A percentile compares a stretch with the other conserved stretches of the same genome.
Conservation (phyloP, 306 rosid species). For the Herpetospermum pedunculosum region DNA sequence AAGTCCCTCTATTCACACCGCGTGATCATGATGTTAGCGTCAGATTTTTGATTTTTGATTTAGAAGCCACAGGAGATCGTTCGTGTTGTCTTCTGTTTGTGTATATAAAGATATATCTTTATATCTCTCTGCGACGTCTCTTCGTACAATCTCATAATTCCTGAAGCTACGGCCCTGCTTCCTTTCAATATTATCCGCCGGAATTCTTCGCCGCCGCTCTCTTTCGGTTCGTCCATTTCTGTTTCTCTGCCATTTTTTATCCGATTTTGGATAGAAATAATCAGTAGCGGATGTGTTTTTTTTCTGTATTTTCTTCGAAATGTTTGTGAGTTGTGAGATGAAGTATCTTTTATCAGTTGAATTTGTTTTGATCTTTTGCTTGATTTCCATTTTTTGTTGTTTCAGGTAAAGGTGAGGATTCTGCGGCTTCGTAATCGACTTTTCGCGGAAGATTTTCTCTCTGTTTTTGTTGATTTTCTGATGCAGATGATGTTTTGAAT, state of each 20-base stretch:
- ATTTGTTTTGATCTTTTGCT: neutral
- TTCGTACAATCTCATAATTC: too few relatives aligned
- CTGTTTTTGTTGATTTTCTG: neutral
- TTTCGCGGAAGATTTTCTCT: neutral
- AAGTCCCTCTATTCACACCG: neutral
- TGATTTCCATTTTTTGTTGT: neutral
- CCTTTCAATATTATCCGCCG: conserved; percentile 1
- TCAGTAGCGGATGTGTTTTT: neutral
- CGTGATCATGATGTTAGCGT: neutral
- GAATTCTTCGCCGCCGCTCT: neutral
- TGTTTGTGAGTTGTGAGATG: neutral
- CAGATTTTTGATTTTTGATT: neutral
- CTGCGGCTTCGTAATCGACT: neutral
- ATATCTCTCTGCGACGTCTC: neutral
- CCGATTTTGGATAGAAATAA: neutral
- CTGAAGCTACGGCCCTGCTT: conserved; percentile 8
- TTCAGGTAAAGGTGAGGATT: neutral
- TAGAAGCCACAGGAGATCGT: too few relatives aligned
- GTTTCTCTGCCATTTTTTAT: neutral
- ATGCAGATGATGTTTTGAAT: neutral
- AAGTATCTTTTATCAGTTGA: neutral
- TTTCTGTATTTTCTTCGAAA: neutral
- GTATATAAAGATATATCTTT: conserved; percentile 3
- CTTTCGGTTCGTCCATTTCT: neutral
- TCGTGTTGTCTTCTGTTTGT: too few relatives aligned